Conservation (phyloP, 768 basidiomycete genomes). For the Agaricus blazei region DNA sequence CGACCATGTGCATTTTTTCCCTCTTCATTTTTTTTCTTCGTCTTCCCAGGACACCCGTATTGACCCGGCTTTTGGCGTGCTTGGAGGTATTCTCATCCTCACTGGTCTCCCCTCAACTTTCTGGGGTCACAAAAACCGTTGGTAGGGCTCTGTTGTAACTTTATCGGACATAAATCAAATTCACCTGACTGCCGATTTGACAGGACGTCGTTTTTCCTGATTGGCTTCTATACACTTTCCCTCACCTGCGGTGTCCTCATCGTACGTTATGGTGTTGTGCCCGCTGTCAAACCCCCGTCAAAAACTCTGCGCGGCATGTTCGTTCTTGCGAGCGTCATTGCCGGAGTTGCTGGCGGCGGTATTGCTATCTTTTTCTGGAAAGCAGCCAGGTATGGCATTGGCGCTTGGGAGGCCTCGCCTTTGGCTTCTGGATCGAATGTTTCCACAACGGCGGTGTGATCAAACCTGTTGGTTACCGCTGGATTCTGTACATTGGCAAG, state of each 20-base stretch:
- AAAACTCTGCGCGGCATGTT: constrained; percentile 84
- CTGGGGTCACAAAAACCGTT: constrained; percentile 94
- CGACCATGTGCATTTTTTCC: background rate
- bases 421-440: constrained; percentile 85
- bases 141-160: constrained; percentile 42
- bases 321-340: constrained; percentile 74
- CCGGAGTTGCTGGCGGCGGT: constrained; percentile 80
- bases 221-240: constrained; percentile 85
- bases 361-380: constrained; percentile 93
- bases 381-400: constrained; percentile 76
- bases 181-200: constrained; percentile 10
- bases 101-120: constrained; percentile 88
- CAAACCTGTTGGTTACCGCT: constrained; percentile 68
- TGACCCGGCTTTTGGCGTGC: constrained; percentile 85
- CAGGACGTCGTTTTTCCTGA: constrained; percentile 92
- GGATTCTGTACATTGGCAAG: constrained; percentile 86
- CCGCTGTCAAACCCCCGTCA: constrained; percentile 77
- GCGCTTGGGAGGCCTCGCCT: constrained; percentile 81
- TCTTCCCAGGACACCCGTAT: constrained; percentile 52
- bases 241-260: constrained; percentile 86
- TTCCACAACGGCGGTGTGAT: constrained; percentile 82
- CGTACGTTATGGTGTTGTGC: constrained; percentile 79
- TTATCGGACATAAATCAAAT: constrained; percentile 11
- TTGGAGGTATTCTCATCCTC: constrained; percentile 83
- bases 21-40: constrained; percentile 26